Evolutionary conservation across 176 grass and related monocot genomes (phyloP).

Genomic region (Aegilops speltoides): DNA sequence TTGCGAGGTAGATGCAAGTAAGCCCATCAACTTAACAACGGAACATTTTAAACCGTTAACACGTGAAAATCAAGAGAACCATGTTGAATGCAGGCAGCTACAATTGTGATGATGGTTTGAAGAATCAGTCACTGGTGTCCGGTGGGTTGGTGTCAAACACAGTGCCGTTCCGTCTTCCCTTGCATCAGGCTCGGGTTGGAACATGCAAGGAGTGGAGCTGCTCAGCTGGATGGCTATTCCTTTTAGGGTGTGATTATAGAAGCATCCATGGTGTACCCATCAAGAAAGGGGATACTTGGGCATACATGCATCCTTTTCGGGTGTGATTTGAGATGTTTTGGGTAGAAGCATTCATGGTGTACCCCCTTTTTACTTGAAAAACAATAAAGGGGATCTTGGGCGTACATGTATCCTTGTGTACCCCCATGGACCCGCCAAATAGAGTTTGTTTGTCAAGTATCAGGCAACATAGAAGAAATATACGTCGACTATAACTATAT

Average conservation of each 20-base stretch:
- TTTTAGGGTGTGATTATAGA: background rate
- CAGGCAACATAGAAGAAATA: background rate
- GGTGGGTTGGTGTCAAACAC: background rate
- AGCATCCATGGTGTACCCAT: too few species aligned
- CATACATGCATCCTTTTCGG: too few species aligned
- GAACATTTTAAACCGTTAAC: background rate
- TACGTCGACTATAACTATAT: background rate
- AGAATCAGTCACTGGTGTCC: too few species aligned
- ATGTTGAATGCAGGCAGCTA: background rate
- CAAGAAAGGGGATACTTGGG: too few species aligned
- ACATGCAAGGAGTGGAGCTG: background rate
- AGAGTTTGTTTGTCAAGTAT: background rate
- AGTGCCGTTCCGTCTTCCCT: background rate
- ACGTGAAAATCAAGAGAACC: background rate
- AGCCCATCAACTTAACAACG: background rate
- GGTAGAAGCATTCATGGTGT: background rate
- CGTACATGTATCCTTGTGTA: too few species aligned
- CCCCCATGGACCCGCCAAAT: background rate
- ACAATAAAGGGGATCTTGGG: background rate
- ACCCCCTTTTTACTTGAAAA: background rate
- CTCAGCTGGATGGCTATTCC: background rate
- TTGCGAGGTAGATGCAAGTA: background rate
- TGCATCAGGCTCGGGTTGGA: background rate
- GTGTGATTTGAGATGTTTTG: background rate
- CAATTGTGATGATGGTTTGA: background rate